Base-by-base conservation (phyloP, 225 moss, liverwort and hornwort genomes). In the Polytrichum commune region DNA sequence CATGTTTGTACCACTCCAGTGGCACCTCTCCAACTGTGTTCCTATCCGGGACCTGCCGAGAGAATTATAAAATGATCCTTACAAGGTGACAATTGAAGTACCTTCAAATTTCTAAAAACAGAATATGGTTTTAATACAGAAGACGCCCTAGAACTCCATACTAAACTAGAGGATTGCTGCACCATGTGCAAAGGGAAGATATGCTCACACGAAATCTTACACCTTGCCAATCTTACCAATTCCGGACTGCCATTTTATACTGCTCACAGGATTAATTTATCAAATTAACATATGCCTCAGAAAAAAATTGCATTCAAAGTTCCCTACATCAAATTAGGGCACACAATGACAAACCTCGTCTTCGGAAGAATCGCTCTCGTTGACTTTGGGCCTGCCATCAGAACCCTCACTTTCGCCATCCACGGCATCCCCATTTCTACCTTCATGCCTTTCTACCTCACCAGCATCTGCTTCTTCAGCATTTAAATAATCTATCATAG, bases 1-100 rank as follows among this genome's bases (percentile, higher is more conserved):
- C 98, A 54, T 90, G 88, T 73, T 80, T 95, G 66, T 98, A 98
- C 98, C 98, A 98, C 72, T 92, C 87, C 38, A 98, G 71, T 23
- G 98, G 98, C 62, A 98, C 95, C 18, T 95, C 87, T 58, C 98
- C 98, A 62, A 98, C 75, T 66, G 98, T 98, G 64, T 98, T 98
- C 65, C 93, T 86, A 80, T 84, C 83, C 46, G 86, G 89, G 56
- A 86, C 78, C 89, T 89, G 82, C 30, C 69, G 73, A 19, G 20
- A 60, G 30, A 56, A 69, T 65, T 30, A 2, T 23, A 26, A 61
- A 26, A 7, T 61, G 60, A 61, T 23, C 0, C 0, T n/a, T 23
- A n/a, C 10, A 61, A 22, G 23, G 23, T 23, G 10, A 61, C 22
- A 61, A 61, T n/a, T 7, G 26, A 16, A 61, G 26, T 61, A 13